Conservation (phyloP, 2,329 filamentous ascomycete genomes). For the Pseudogymnoascus verrucosus region DNA sequence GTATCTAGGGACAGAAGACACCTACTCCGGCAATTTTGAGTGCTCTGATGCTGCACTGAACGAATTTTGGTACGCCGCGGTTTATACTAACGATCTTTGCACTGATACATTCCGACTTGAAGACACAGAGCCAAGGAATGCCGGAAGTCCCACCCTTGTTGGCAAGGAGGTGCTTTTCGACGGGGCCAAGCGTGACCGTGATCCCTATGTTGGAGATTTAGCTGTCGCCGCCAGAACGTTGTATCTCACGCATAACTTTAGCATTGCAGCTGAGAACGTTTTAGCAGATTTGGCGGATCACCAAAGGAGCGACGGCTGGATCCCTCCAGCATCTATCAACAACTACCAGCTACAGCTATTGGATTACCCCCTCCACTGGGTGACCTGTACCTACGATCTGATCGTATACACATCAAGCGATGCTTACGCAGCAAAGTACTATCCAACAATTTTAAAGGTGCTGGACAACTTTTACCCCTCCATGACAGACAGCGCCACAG, state of each 20-base stretch:
- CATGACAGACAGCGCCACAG: conserved; percentile 32
- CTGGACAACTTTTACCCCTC: conserved; percentile 40
- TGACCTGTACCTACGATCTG: conserved; percentile 39
- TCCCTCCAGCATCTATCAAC: conserved; percentile 39
- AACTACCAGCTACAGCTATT: conserved; percentile 41
- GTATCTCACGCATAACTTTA: conserved; percentile 39
- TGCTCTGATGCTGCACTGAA: conserved; percentile 42
- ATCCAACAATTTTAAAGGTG: conserved; percentile 32
- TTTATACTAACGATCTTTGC: conserved; percentile 44
- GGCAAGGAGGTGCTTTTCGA: conserved; percentile 42
- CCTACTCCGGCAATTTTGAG: conserved; percentile 44
- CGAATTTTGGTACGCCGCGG: conserved; percentile 45
- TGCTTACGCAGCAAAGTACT: conserved; percentile 35
- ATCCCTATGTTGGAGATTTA: conserved; percentile 46
- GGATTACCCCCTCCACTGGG: conserved; percentile 48
- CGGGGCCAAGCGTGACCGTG: conserved; percentile 44
- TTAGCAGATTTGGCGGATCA: conserved; percentile 42
- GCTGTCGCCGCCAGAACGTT: conserved; percentile 41
- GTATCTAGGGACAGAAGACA: conserved; percentile 40
- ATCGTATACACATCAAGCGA: conserved; percentile 42
- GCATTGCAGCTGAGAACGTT: conserved; percentile 37
- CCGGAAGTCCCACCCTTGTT: conserved; percentile 35
- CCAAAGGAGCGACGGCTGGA: conserved; percentile 44
- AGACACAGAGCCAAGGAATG: conserved; percentile 41
- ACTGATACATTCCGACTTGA: conserved; percentile 39